Evolutionary conservation across 2,329 filamentous ascomycete genomes (phyloP).

Genomic region (Coniochaeta pulveracea): DNA sequence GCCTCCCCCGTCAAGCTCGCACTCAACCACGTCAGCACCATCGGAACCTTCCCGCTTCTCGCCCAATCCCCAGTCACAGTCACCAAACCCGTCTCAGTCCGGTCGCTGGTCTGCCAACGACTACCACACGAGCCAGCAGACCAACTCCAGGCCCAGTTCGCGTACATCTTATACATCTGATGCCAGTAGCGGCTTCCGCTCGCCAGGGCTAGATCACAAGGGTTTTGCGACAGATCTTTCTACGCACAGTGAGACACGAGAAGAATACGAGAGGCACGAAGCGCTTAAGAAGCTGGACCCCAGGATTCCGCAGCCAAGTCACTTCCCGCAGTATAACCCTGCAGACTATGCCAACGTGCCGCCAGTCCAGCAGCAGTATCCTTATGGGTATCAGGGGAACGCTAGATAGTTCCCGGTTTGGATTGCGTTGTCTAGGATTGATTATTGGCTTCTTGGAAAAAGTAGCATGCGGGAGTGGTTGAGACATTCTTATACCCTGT

Average conservation of each 20-base stretch:
- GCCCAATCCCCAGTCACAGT: slow-evolving; percentile 19
- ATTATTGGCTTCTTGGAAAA: no score
- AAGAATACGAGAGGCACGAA: slow-evolving; percentile 27
- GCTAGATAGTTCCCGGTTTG: no score
- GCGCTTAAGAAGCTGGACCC: slow-evolving; percentile 14
- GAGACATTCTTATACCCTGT: no score
- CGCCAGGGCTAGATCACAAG: slow-evolving; percentile 28
- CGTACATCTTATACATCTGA: no score
- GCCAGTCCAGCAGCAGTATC: not conserved
- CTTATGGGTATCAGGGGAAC: slow-evolving; percentile 2
- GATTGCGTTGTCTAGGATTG: not conserved
- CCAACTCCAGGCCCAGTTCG: slow-evolving; percentile 22
- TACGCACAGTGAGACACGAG: slow-evolving; percentile 33
- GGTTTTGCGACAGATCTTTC: slow-evolving; percentile 30
- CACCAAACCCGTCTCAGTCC: slow-evolving; percentile 8
- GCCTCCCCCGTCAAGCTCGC: slow-evolving; percentile 4
- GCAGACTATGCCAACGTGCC: slow-evolving; percentile 20
- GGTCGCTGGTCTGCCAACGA: slow-evolving; percentile 27
- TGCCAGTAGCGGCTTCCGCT: slow-evolving; percentile 22
- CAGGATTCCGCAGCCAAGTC: slow-evolving; percentile 10
- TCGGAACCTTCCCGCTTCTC: slow-evolving; percentile 12
- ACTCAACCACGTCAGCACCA: slow-evolving; percentile 16
- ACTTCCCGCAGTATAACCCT: slow-evolving; percentile 23
- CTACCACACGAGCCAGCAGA: slow-evolving; percentile 8
- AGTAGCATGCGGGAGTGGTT: no score